Percentiles rank a stretch among this genome's conserved stretches.
phyloP scores from a whole-genome alignment of 2,329 filamentous ascomycete species.

The Rachicladosporium sp. region DNA sequence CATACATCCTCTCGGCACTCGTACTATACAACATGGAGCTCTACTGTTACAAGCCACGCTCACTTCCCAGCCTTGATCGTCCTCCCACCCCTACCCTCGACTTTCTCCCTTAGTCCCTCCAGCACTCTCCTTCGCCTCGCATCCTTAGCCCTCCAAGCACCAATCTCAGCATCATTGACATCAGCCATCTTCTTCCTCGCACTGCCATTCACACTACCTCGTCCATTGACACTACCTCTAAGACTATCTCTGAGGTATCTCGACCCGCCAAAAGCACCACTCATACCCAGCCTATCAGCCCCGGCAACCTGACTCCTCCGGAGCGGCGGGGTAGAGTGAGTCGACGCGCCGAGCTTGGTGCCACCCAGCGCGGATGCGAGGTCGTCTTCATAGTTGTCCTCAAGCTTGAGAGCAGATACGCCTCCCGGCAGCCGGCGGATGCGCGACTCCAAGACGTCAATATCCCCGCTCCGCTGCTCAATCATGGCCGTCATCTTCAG shows the following conservation, averaged over 20 bases:
- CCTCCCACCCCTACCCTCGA: constrained; percentile 13
- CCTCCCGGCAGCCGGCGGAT: constrained; percentile 53
- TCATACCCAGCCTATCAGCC: constrained; percentile 5
- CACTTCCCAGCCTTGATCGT: too few species aligned
- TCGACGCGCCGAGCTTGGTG: too few species aligned
- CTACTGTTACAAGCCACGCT: too few species aligned
- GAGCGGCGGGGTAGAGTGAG: too few species aligned
- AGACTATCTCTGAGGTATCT: too few species aligned
- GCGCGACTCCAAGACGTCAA: constrained; percentile 80
- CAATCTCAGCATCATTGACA: constrained; percentile 30
- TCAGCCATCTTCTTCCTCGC: constrained; percentile 28
- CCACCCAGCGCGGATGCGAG: constrained; percentile 17
- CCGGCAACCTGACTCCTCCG: constrained; percentile 13
- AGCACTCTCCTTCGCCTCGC: constrained; percentile 28
- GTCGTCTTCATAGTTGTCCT: constrained; percentile 22
- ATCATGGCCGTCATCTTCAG: constrained; percentile 85
- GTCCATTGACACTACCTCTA: too few species aligned
- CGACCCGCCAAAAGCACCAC: too few species aligned
- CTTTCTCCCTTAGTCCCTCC: constrained; percentile 24
- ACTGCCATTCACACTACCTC: too few species aligned
- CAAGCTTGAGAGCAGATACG: constrained; percentile 17
- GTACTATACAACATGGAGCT: too few species aligned
- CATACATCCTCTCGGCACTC: too few species aligned
- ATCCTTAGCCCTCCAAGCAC: constrained; percentile 21
- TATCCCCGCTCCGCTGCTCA: constrained; percentile 79